A percentile compares a stretch with the other conserved stretches of the same genome.
Evolutionary conservation across 306 rosid species (phyloP).

Genomic region (Hylodesmum podocarpum): DNA sequence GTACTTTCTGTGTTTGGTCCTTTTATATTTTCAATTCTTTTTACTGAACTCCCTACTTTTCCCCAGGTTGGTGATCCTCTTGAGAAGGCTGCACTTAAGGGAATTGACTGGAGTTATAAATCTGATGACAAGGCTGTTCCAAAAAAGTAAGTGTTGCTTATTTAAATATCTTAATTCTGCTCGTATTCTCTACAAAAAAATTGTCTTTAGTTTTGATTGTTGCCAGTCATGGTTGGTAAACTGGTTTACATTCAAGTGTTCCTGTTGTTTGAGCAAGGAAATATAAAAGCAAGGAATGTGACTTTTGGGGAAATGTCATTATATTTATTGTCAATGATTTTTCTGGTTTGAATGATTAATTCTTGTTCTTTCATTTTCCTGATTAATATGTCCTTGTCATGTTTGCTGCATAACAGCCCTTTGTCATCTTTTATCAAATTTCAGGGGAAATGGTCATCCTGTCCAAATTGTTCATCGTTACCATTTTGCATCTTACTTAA

Average conservation of each 20-base stretch:
- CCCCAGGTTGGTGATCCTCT: constrained; percentile 99
- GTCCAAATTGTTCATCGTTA: constrained; percentile 97
- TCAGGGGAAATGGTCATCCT: constrained; percentile 81
- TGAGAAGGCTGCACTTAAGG: constrained; percentile 97
- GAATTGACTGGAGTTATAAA: constrained; percentile 92
- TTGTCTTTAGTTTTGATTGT: constrained; percentile 10
- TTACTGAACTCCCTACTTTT: constrained; percentile 24
- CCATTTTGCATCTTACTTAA: constrained; percentile 94
- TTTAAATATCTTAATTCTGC: constrained; percentile 16
- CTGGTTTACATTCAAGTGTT: constrained; percentile 4
- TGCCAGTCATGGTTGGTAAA: not conserved
- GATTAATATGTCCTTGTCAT: not conserved
- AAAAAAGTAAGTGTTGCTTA: constrained; percentile 60
- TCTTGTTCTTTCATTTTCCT: constrained; percentile 5
- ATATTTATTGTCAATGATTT: not conserved
- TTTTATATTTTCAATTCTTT: not conserved
- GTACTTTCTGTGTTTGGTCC: constrained; percentile 14
- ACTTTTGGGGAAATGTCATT: not conserved
- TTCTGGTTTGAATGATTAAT: constrained; percentile 14
- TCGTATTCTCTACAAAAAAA: constrained; percentile 2
- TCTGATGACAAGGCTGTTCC: constrained; percentile 97
- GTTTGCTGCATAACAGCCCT: not conserved
- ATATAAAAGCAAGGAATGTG: not conserved
- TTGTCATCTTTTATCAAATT: constrained; percentile 18
- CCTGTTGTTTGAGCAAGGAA: constrained; percentile 15